Percentiles rank a stretch among this genome's conserved stretches.
These are phyloP conservation scores for Nepenthes alata DNA, from an alignment of 179 eudicot species.

Conservation along the genomic window DNA sequence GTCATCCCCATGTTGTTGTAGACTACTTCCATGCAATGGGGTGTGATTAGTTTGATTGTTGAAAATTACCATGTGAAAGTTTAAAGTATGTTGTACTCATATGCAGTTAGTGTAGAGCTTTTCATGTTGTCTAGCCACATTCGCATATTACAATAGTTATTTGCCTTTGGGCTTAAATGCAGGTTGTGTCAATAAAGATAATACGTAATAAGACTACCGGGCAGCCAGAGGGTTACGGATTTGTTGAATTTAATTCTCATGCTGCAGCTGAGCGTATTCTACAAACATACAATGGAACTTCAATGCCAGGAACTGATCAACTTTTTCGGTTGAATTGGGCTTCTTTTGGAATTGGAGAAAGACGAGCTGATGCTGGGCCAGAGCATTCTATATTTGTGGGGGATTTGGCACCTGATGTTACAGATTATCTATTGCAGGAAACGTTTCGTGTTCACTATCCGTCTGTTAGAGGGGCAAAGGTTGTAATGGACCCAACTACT, in stretches of 20 bases:
- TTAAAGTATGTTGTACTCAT: too few species aligned
- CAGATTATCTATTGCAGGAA: constrained; percentile 88
- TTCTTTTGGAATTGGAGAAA: constrained; percentile 87
- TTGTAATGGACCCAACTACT: constrained; percentile 80
- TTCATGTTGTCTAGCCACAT: too few species aligned
- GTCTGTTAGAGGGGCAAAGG: constrained; percentile 93
- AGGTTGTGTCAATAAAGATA: constrained; percentile 82
- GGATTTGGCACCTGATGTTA: constrained; percentile 90
- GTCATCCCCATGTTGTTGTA: too few species aligned
- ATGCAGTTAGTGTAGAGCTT: too few species aligned
- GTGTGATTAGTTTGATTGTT: too few species aligned
- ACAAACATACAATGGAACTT: constrained; percentile 75
- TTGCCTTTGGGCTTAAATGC: constrained; percentile 4
- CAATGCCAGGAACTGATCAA: constrained; percentile 84
- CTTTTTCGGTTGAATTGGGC: constrained; percentile 95
- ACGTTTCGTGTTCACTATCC: constrained; percentile 77
- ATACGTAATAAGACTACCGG: constrained; percentile 83
- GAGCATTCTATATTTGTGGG: constrained; percentile 97
- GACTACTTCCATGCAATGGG: too few species aligned
- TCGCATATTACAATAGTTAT: too few species aligned
- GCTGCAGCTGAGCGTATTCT: constrained; percentile 76
- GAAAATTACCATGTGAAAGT: too few species aligned
- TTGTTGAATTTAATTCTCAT: constrained; percentile 80
- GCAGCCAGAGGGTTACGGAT: constrained; percentile 96
- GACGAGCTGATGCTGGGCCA: constrained; percentile 69